phyloP scores from a whole-genome alignment of 768 basidiomycete species.

The Tylopilus subfusipes region DNA sequence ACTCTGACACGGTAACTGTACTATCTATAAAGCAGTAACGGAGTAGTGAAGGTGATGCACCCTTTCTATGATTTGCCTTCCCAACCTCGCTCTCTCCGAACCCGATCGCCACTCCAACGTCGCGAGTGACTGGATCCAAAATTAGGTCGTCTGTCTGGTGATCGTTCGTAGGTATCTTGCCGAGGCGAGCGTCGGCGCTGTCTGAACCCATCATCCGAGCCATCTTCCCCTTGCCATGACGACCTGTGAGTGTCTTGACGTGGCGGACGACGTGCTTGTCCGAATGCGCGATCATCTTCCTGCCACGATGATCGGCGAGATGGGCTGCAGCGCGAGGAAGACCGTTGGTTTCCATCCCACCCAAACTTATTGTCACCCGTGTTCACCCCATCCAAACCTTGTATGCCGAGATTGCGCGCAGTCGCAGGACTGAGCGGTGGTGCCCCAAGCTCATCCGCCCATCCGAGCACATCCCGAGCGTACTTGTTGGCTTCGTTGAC shows the following conservation, averaged over 20 bases:
- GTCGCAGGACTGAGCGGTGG: conserved; percentile 43
- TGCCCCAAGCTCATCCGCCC: conserved; percentile 27
- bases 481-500: conserved; percentile 41
- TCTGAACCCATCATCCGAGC: not conserved
- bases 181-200: not conserved
- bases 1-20: not conserved
- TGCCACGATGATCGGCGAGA: conserved; percentile 12
- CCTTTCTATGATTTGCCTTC: not conserved
- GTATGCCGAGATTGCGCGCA: conserved; percentile 51
- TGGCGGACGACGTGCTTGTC: not conserved
- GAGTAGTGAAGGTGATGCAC: no score
- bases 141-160: conserved; percentile 2
- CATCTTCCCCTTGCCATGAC: not conserved
- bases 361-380: not conserved
- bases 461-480: conserved; percentile 36
- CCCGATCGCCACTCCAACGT: conserved; percentile 1
- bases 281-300: not conserved
- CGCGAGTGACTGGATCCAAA: conserved; percentile 4
- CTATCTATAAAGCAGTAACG: not conserved
- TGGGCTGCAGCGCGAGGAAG: conserved; percentile 4
- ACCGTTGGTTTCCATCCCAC: not conserved
- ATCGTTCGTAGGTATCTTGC: conserved; percentile 2
- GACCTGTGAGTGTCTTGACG: conserved; percentile 1
- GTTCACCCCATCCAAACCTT: conserved; percentile 32
- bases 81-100: conserved; percentile 7